Evolutionary conservation across 495 filamentous ascomycete genomes (phyloP).

Genomic region (Oidiodendron maius): DNA sequence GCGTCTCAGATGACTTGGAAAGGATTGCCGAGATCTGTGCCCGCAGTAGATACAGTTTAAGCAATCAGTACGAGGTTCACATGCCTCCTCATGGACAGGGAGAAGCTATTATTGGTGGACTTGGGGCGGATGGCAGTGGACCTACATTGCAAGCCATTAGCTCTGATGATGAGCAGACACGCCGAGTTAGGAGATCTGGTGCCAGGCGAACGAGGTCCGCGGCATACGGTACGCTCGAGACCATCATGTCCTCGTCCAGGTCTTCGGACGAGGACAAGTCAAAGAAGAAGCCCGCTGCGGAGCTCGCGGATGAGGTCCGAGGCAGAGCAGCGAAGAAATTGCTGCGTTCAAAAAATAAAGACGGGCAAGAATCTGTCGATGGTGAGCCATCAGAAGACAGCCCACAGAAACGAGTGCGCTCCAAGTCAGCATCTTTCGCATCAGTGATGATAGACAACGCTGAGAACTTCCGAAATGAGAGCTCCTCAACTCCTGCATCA

Average conservation of each 20-base stretch:
- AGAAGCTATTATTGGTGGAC: slow-evolving; percentile 25
- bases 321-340: slow-evolving; percentile 32
- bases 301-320: slow-evolving; percentile 41
- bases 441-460: slow-evolving; percentile 39
- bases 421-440: slow-evolving; percentile 40
- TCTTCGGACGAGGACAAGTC: slow-evolving; percentile 48
- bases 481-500: slow-evolving; percentile 18
- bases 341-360: slow-evolving; percentile 12
- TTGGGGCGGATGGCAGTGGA: slow-evolving; percentile 17
- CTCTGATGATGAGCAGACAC: slow-evolving; percentile 38
- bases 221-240: slow-evolving; percentile 49
- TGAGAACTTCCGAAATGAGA: slow-evolving; percentile 8
- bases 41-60: slow-evolving; percentile 45
- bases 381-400: slow-evolving; percentile 5
- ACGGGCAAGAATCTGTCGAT: slow-evolving; percentile 11
- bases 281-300: slow-evolving; percentile 42
- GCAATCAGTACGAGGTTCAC: slow-evolving; percentile 56
- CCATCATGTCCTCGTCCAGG: slow-evolving; percentile 50
- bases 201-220: slow-evolving; percentile 33
- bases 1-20: slow-evolving; percentile 39
- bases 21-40: slow-evolving; percentile 55
- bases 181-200: slow-evolving; percentile 21
- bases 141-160: slow-evolving; percentile 43
- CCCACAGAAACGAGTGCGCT: slow-evolving; percentile 25
- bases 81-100: slow-evolving; percentile 48